These are phyloP conservation scores for Parmelia sp. DNA, from an alignment of 495 filamentous ascomycete species.

Conservation along the genomic window DNA sequence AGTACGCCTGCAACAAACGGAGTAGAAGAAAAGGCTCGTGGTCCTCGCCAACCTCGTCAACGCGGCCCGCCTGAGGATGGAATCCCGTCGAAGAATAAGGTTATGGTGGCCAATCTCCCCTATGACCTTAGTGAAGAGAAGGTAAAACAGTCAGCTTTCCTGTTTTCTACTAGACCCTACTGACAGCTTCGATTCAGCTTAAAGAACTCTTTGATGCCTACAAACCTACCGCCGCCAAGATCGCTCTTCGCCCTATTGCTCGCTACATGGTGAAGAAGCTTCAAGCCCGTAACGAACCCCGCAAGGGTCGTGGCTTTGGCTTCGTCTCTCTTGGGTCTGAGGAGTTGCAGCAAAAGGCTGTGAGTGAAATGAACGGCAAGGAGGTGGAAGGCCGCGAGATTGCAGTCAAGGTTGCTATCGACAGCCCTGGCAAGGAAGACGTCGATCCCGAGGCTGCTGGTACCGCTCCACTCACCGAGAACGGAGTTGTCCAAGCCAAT, in stretches of 20 bases:
- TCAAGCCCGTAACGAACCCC: constrained; percentile 91
- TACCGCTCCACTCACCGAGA: constrained; percentile 28
- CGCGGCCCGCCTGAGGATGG: constrained; percentile 96
- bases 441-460: constrained; percentile 55
- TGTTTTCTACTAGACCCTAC: constrained; percentile 3
- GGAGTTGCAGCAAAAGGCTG: constrained; percentile 94
- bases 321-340: constrained; percentile 95
- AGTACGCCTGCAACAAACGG: constrained; percentile 42
- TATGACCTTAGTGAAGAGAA: constrained; percentile 97
- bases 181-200: constrained; percentile 60
- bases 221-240: constrained; percentile 87
- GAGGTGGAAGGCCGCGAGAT: constrained; percentile 97
- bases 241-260: constrained; percentile 94
- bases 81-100: constrained; percentile 97
- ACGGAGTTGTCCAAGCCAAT: constrained; percentile 39
- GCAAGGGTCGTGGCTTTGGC: constrained; percentile 98
- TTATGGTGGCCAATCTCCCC: constrained; percentile 98
- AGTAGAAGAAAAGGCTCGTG: constrained; percentile 40
- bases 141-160: constrained; percentile 44
- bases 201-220: constrained; percentile 92
- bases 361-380: constrained; percentile 97
- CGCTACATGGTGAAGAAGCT: constrained; percentile 99
- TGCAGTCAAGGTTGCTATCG: constrained; percentile 98
- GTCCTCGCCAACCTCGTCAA: constrained; percentile 52
- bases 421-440: constrained; percentile 98